Evolutionary conservation across 192 early-diverging fungal species (phyloP).

Genomic region (Thamnidium elegans): DNA sequence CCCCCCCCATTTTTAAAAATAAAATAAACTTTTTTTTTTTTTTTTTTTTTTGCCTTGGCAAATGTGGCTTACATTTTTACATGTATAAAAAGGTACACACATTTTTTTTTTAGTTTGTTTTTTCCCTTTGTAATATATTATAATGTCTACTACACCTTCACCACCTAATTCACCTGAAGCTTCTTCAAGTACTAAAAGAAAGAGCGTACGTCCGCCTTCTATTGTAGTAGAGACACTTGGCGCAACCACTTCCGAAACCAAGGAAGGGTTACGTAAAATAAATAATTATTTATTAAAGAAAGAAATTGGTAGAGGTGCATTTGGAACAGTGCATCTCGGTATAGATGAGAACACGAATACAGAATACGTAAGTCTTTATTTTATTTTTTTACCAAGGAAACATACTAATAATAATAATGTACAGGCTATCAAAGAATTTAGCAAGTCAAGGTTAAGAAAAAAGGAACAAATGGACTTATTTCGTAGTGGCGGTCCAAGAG

Average conservation of each 20-base stretch:
- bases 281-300: conserved; percentile 81
- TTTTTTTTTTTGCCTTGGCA: background rate
- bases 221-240: conserved; percentile 40
- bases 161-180: conserved; percentile 8
- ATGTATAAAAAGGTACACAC: no score
- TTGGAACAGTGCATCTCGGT: conserved; percentile 83
- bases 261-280: conserved; percentile 68
- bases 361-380: conserved; percentile 50
- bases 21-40: background rate
- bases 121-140: background rate
- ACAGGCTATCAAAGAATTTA: conserved; percentile 96
- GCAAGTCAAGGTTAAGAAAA: conserved; percentile 79
- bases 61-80: background rate
- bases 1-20: background rate
- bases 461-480: conserved; percentile 57
- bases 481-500: conserved; percentile 42
- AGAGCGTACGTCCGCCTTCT: conserved; percentile 32
- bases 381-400: no score
- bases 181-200: background rate
- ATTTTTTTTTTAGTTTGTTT: no score
- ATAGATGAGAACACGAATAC: conserved; percentile 50
- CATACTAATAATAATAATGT: no score
- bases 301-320: conserved; percentile 84
- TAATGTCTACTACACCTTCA: background rate
- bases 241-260: conserved; percentile 69